Conservation (phyloP, 2,329 filamentous ascomycete genomes). For the Aspergillus sp. region DNA sequence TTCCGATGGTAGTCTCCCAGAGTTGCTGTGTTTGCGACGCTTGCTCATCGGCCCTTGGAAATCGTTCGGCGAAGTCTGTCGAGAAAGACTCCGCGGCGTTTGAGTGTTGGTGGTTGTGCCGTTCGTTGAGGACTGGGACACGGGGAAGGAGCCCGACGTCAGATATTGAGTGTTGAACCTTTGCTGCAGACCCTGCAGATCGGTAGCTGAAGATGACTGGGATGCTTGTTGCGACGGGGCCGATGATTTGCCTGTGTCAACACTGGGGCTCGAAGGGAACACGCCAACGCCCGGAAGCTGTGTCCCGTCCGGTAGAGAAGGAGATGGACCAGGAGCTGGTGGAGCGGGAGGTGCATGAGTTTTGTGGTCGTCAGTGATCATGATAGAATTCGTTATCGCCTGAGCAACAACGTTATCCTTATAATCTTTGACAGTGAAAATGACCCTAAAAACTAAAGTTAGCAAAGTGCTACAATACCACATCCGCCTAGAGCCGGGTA, state of each 20-base stretch:
- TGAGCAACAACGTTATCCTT: slow-evolving; percentile 77
- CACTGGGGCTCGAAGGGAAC: slow-evolving; percentile 41
- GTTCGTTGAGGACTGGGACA: slow-evolving; percentile 41
- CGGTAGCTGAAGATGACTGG: slow-evolving; percentile 61
- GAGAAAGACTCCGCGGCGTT: slow-evolving; percentile 66
- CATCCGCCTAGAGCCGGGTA: not conserved
- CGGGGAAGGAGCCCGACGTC: slow-evolving; percentile 42
- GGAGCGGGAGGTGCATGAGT: slow-evolving; percentile 61
- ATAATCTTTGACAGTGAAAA: slow-evolving; percentile 89
- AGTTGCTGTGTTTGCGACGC: slow-evolving; percentile 76
- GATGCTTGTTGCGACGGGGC: slow-evolving; percentile 49
- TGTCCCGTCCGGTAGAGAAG: slow-evolving; percentile 40
- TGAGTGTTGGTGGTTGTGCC: slow-evolving; percentile 46
- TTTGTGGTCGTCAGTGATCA: slow-evolving; percentile 98
- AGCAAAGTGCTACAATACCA: slow-evolving; percentile 15
- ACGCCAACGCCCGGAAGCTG: slow-evolving; percentile 48
- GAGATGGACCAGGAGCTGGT: slow-evolving; percentile 36
- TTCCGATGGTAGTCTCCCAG: slow-evolving; percentile 68
- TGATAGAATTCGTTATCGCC: slow-evolving; percentile 81
- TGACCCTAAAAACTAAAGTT: slow-evolving; percentile 58
- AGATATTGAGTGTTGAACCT: slow-evolving; percentile 50
- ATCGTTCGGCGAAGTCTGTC: slow-evolving; percentile 70
- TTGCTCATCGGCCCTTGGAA: slow-evolving; percentile 69
- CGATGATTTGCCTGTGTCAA: slow-evolving; percentile 34
- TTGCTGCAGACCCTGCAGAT: slow-evolving; percentile 62